phyloP scores from a whole-genome alignment of 345 rosid species.

The Salix brachista region DNA sequence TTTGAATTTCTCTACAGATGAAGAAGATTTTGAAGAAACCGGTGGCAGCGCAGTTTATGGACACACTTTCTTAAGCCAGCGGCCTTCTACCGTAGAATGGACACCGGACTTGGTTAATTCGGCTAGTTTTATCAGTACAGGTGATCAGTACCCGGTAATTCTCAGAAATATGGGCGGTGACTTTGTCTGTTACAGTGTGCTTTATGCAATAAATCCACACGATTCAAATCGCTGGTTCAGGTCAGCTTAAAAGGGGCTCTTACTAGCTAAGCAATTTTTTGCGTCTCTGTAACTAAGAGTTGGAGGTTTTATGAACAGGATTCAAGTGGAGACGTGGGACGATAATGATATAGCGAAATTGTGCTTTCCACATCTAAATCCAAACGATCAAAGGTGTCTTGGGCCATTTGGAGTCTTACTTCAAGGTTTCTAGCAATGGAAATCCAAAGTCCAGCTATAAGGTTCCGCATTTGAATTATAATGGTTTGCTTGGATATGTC shows the following conservation, averaged over 20 bases:
- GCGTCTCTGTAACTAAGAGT: neutral
- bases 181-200: slow-evolving; percentile 43
- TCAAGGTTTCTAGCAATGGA: slow-evolving; percentile 23
- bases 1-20: slow-evolving; percentile 25
- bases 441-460: slow-evolving; percentile 19
- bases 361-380: slow-evolving; percentile 51
- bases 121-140: slow-evolving; percentile 53
- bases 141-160: slow-evolving; percentile 30
- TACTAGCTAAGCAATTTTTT: neutral
- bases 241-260: slow-evolving; percentile 28
- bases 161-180: neutral
- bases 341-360: slow-evolving; percentile 37
- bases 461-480: slow-evolving; percentile 33
- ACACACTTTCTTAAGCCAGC: slow-evolving; percentile 49
- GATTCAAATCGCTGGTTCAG: slow-evolving; percentile 34
- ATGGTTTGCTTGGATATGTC: neutral
- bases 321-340: slow-evolving; percentile 42
- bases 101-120: slow-evolving; percentile 32
- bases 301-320: slow-evolving; percentile 31
- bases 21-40: slow-evolving; percentile 23
- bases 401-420: slow-evolving; percentile 40
- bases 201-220: slow-evolving; percentile 34
- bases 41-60: slow-evolving; percentile 40
- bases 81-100: slow-evolving; percentile 43
- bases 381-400: slow-evolving; percentile 58